phyloP scores from a whole-genome alignment of 257 asterid genomes.

The Voacanga thouarsii region DNA sequence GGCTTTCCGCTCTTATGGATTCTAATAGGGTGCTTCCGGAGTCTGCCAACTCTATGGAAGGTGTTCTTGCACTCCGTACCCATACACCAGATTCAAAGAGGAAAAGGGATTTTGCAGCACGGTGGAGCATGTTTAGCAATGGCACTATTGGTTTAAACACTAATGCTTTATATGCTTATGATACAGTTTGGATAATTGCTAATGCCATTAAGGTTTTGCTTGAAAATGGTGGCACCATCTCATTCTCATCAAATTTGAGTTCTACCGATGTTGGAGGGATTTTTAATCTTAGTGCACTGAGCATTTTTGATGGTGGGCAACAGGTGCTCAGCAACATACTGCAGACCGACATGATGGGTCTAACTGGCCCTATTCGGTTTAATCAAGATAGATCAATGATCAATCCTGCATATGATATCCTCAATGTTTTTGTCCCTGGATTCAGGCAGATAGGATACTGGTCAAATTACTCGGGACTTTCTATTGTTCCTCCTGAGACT shows the following conservation, averaged over 20 bases:
- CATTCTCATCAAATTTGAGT: slow-evolving; percentile 52
- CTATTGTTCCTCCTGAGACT: slow-evolving; percentile 59
- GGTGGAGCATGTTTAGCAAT: slow-evolving; percentile 62
- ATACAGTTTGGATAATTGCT: slow-evolving; percentile 77
- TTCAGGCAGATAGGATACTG: slow-evolving; percentile 71
- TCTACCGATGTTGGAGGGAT: slow-evolving; percentile 34
- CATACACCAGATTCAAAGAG: slow-evolving; percentile 56
- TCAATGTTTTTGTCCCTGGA: slow-evolving; percentile 54
- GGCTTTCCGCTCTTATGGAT: slow-evolving; percentile 76
- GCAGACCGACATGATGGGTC: slow-evolving; percentile 56
- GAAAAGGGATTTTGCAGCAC: slow-evolving; percentile 46
- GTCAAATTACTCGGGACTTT: slow-evolving; percentile 78
- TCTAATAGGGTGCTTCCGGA: slow-evolving; percentile 32
- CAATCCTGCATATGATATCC: slow-evolving; percentile 65
- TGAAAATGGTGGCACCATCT: slow-evolving; percentile 47
- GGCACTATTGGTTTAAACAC: slow-evolving; percentile 57
- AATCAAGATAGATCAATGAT: slow-evolving; percentile 38
- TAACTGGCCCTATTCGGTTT: slow-evolving; percentile 58
- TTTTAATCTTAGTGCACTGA: slow-evolving; percentile 54
- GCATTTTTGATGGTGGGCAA: slow-evolving; percentile 62
- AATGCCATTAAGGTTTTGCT: slow-evolving; percentile 53
- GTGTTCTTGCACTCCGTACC: slow-evolving; percentile 60
- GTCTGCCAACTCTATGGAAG: slow-evolving; percentile 45
- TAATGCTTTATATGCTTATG: slow-evolving; percentile 71
- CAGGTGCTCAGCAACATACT: slow-evolving; percentile 47